Percentiles rank a stretch among this genome's conserved stretches.
Conservation (phyloP, 768 basidiomycete genomes). For the Amanita inopinata region DNA sequence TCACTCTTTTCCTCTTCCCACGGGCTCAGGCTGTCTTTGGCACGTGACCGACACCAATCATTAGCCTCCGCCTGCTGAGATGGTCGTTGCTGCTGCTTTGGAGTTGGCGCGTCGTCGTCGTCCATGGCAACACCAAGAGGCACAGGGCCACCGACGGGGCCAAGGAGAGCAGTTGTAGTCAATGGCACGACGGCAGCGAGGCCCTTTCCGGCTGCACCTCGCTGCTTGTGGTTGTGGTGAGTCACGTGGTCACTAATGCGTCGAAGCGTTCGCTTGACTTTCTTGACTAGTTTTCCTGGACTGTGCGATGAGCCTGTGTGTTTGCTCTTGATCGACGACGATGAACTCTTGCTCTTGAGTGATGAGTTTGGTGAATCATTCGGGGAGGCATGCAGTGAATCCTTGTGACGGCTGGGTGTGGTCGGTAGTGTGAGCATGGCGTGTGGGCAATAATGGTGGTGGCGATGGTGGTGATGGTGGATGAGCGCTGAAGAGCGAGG, state of each 20-base stretch:
- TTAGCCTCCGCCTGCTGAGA: background rate
- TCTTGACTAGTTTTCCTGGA: slow-evolving; percentile 22
- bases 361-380: slow-evolving; percentile 1
- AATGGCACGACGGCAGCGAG: slow-evolving; percentile 8
- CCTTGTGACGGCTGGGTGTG: slow-evolving; percentile 3
- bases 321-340: slow-evolving; percentile 3
- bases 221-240: slow-evolving; percentile 18
- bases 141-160: background rate
- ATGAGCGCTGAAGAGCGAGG: background rate
- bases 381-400: background rate
- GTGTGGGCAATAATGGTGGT: background rate
- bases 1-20: slow-evolving; percentile 6
- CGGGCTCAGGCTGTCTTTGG: background rate
- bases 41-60: background rate
- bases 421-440: background rate
- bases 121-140: background rate
- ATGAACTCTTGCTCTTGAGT: slow-evolving; percentile 1
- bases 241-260: slow-evolving; percentile 29
- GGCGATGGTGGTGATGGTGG: background rate
- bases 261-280: slow-evolving; percentile 22
- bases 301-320: slow-evolving; percentile 5
- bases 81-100: background rate
- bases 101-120: slow-evolving; percentile 1
- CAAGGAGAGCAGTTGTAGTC: slow-evolving; percentile 11
- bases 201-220: slow-evolving; percentile 10